Conservation (phyloP, 805 yeast species). For the Cyberlindnera meyerae region DNA sequence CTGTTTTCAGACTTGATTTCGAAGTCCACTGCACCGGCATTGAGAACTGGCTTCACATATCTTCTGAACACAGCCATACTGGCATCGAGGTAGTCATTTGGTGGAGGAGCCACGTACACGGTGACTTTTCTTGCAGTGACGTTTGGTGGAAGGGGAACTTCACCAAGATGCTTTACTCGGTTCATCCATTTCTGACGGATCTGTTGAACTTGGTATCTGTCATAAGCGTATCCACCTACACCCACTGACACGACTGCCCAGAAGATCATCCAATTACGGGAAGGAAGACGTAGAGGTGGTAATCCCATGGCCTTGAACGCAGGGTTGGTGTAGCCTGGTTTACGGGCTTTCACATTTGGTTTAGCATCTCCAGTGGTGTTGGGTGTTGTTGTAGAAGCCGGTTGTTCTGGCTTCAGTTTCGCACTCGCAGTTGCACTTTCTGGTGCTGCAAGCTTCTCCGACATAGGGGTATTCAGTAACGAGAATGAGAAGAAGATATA, state of each 20-base stretch:
- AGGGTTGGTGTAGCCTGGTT: slow-evolving; percentile 59
- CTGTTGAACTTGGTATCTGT: slow-evolving; percentile 64
- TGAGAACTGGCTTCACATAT: slow-evolving; percentile 80
- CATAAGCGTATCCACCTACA: slow-evolving; percentile 77
- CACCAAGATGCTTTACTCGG: slow-evolving; percentile 49
- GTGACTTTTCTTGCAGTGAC: slow-evolving; percentile 69
- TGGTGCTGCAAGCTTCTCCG: slow-evolving; percentile 2
- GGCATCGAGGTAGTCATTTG: slow-evolving; percentile 79
- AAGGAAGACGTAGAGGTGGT: slow-evolving; percentile 71
- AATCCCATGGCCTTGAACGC: slow-evolving; percentile 84
- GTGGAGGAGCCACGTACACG: slow-evolving; percentile 93
- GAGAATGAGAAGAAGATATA: too few species aligned
- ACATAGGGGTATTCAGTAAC: too few species aligned
- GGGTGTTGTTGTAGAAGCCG: not conserved
- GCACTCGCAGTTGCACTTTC: not conserved
- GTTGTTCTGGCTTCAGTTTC: not conserved
- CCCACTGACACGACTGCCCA: slow-evolving; percentile 64
- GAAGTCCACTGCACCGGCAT: slow-evolving; percentile 79
- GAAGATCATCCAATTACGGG: slow-evolving; percentile 90
- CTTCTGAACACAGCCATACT: slow-evolving; percentile 69
- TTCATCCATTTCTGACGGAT: slow-evolving; percentile 62
- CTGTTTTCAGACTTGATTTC: slow-evolving; percentile 70
- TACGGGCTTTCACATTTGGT: slow-evolving; percentile 27
- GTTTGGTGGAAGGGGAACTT: slow-evolving; percentile 41
- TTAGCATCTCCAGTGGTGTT: not conserved